Conservation (phyloP, 179 eudicot genomes). For the Patellifolia procumbens region DNA sequence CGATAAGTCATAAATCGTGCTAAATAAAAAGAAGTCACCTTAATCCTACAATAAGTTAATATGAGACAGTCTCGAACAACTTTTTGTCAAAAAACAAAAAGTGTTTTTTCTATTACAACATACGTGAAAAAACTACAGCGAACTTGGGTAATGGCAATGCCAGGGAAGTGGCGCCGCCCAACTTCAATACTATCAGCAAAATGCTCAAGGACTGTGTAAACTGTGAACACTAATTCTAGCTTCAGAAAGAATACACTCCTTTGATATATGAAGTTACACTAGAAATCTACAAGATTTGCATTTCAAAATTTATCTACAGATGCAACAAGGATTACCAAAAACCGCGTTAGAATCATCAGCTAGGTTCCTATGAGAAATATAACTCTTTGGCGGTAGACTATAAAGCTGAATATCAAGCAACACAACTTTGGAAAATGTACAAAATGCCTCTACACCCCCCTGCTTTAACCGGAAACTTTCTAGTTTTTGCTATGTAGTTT, state of each 20-base stretch:
- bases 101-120: neutral
- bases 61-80: too few species aligned
- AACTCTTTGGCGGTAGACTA: conserved; percentile 28
- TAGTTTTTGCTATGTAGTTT: conserved; percentile 22
- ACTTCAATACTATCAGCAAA: conserved; percentile 7
- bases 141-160: neutral
- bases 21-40: too few species aligned
- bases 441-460: conserved; percentile 31
- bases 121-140: neutral
- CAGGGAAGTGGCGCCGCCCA: neutral
- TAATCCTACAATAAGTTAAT: too few species aligned
- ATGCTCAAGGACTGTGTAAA: neutral
- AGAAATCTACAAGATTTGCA: conserved; percentile 38
- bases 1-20: too few species aligned
- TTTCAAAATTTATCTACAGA: conserved; percentile 39
- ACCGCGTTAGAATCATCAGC: conserved; percentile 29
- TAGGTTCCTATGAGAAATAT: conserved; percentile 36
- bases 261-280: conserved; percentile 29
- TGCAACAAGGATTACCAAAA: conserved; percentile 30
- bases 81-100: neutral
- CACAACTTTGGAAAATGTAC: conserved; percentile 32
- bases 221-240: conserved; percentile 8
- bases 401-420: conserved; percentile 27
- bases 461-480: conserved; percentile 6
- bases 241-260: conserved; percentile 30